Evolutionary conservation across 176 grass and related monocot species (phyloP).

Genomic region (Coix lacrymajobi): DNA sequence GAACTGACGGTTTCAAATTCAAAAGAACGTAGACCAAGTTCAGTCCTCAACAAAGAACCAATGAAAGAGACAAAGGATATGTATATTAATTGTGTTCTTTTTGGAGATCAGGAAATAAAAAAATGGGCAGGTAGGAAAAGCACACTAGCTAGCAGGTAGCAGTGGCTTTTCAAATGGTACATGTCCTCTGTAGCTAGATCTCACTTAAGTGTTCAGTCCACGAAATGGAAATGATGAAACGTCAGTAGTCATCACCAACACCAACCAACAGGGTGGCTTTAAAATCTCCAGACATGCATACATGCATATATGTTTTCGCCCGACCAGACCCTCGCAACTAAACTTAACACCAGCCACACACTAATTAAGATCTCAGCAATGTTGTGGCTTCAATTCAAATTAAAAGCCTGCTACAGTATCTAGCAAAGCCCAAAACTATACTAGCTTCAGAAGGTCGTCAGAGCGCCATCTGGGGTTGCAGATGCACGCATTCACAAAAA

Average conservation of each 20-base stretch:
- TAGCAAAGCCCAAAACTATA: not conserved
- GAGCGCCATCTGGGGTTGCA: not conserved
- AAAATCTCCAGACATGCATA: not conserved
- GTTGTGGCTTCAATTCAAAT: not conserved
- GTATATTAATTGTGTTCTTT: not conserved
- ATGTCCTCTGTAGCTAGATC: not conserved
- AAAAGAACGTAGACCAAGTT: not conserved
- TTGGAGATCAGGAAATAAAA: not conserved
- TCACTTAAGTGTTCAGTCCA: not conserved
- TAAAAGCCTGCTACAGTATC: not conserved
- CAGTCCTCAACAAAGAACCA: not conserved
- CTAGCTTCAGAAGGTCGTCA: not conserved
- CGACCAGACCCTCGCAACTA: not conserved
- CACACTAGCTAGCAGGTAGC: not conserved
- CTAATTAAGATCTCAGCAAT: not conserved
- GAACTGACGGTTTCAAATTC: not conserved
- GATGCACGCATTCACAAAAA: no score
- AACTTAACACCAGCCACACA: not conserved
- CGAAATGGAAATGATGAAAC: slow-evolving; percentile 1
- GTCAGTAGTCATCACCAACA: not conserved
- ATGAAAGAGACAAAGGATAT: not conserved
- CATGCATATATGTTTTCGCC: not conserved
- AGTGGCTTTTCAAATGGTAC: not conserved
- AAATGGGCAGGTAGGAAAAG: not conserved
- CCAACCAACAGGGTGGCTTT: not conserved